Percentiles rank a stretch among this genome's conserved stretches.
These are phyloP conservation scores for Claviceps pazoutovae DNA, from an alignment of 2,329 filamentous ascomycete genomes.

Conservation along the genomic window DNA sequence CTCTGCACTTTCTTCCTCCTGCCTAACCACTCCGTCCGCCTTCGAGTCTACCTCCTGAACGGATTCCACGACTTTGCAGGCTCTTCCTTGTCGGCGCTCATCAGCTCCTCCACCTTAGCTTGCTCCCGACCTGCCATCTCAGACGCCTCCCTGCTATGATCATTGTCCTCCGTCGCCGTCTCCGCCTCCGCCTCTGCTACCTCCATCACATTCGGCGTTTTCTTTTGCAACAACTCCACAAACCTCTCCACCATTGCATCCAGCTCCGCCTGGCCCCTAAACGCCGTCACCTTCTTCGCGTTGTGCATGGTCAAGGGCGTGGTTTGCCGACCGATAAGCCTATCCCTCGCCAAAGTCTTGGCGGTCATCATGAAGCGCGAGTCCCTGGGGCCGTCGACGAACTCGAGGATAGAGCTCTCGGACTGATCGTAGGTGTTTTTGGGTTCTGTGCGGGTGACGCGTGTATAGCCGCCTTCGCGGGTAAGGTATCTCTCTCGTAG, in stretches of 20 bases:
- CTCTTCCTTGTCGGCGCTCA: constrained; percentile 16
- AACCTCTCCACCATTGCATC: constrained; percentile 45
- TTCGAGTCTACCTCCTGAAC: background rate
- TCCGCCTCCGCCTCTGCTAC: background rate
- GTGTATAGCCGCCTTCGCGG: constrained; percentile 85
- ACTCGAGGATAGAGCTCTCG: constrained; percentile 77
- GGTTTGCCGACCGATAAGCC: constrained; percentile 39
- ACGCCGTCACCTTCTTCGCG: constrained; percentile 72
- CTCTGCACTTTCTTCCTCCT: background rate
- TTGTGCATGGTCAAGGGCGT: constrained; percentile 66
- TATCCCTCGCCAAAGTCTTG: constrained; percentile 58
- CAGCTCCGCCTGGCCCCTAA: constrained; percentile 54
- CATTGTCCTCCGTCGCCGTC: constrained; percentile 6
- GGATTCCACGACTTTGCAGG: constrained; percentile 8
- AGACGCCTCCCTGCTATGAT: constrained; percentile 10
- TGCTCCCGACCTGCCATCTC: constrained; percentile 15
- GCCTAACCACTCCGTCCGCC: background rate
- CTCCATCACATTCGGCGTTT: background rate
- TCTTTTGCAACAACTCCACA: constrained; percentile 12
- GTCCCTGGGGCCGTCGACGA: constrained; percentile 88
- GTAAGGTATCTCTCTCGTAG: constrained; percentile 65
- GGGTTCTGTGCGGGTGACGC: constrained; percentile 83
- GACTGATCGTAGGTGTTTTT: constrained; percentile 74
- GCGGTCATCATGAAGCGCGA: constrained; percentile 92
- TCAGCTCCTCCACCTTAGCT: constrained; percentile 19